These are phyloP conservation scores for Tausonia pullulans DNA, from an alignment of 1,284 basidiomycete genomes.

Conservation along the genomic window DNA sequence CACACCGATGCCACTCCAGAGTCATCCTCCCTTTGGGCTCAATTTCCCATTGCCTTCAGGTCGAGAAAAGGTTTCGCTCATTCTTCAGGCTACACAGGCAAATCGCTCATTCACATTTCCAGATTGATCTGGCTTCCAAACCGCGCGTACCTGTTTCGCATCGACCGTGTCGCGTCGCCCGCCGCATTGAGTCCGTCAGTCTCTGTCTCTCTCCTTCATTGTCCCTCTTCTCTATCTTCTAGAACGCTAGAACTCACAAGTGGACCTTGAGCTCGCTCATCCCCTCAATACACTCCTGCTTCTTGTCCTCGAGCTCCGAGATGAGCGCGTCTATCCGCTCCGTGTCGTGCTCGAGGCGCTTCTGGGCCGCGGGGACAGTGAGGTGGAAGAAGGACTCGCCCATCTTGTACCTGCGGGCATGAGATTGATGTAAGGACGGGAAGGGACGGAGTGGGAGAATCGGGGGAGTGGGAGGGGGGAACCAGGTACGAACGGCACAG, in stretches of 20 bases:
- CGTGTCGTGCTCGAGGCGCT: conserved; percentile 62
- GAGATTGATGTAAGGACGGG: conserved; percentile 2
- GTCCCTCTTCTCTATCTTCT: neutral
- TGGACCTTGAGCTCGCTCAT: conserved; percentile 85
- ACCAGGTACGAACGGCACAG: conserved; percentile 48
- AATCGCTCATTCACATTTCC: conserved; percentile 36
- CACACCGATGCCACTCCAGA: too few relatives aligned
- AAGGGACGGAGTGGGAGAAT: neutral
- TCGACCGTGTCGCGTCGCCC: neutral
- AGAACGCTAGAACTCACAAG: conserved; percentile 35
- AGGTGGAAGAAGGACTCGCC: conserved; percentile 84
- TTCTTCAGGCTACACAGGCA: too few relatives aligned
- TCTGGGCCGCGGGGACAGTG: conserved; percentile 55
- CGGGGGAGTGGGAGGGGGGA: neutral
- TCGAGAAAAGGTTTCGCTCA: too few relatives aligned
- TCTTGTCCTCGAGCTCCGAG: conserved; percentile 43
- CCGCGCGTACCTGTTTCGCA: conserved; percentile 56
- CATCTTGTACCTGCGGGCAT: conserved; percentile 59
- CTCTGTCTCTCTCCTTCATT: neutral
- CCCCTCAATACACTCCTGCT: conserved; percentile 61
- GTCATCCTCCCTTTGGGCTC: too few relatives aligned
- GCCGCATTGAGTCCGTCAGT: neutral
- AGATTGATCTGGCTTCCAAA: conserved; percentile 90
- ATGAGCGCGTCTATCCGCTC: conserved; percentile 51
- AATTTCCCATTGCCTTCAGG: too few relatives aligned